Evolutionary conservation across 805 yeast species (phyloP).

Genomic region (Sungouiozyma intestinalis): DNA sequence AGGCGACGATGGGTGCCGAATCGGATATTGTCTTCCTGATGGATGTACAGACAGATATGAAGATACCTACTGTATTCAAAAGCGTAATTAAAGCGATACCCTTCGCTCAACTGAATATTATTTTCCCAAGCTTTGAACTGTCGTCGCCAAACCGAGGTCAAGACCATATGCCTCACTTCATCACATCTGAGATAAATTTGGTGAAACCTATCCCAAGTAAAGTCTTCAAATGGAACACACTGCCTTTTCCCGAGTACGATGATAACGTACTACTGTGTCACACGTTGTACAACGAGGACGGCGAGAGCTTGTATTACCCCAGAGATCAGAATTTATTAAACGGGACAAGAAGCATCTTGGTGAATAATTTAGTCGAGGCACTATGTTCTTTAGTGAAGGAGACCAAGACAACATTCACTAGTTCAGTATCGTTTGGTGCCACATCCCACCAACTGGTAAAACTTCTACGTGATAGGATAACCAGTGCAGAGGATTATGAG

Average conservation of each 20-base stretch:
- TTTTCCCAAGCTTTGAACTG: neutral
- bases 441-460: constrained; percentile 14
- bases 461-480: constrained; percentile 12
- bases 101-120: neutral
- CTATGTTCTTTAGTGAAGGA: constrained; percentile 13
- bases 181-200: constrained; percentile 9
- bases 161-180: constrained; percentile 15
- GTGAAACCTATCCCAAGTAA: neutral
- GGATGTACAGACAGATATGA: constrained; percentile 19
- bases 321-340: constrained; percentile 11
- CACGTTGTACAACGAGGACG: constrained; percentile 15
- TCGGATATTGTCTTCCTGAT: constrained; percentile 18
- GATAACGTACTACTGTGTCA: constrained; percentile 18
- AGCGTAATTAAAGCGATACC: neutral
- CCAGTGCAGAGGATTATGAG: constrained; percentile 7
- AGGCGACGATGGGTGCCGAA: neutral
- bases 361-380: constrained; percentile 22
- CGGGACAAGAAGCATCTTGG: constrained; percentile 18
- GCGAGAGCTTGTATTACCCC: constrained; percentile 21
- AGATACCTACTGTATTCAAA: constrained; percentile 7
- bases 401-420: constrained; percentile 18
- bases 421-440: constrained; percentile 19
- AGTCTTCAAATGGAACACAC: constrained; percentile 12
- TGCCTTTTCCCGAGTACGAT: constrained; percentile 22
- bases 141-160: neutral